Evolutionary conservation across 306 rosid genomes (phyloP), one percentile per base, ranked within the genome.

Genomic region (Rubus idaeus): DNA sequence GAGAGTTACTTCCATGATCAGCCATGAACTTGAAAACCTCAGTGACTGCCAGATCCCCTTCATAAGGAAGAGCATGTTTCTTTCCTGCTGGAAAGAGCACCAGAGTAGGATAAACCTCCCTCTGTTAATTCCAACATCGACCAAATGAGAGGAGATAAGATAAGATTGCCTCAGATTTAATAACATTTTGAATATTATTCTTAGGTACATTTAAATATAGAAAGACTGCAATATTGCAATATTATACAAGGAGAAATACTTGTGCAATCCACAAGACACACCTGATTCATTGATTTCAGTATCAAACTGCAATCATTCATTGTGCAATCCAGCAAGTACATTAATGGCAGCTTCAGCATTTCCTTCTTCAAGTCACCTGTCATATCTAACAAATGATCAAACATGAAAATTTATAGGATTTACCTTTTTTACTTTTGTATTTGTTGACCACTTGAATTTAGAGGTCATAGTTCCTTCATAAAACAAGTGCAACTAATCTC

Each of bases 311-410:
- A 95, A 78, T 92, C 97, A 50, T 95, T 95, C 82, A 83, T 70
- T 46, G 97, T 92, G 86, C 98, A 95, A 66, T 95, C 98, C 88
- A 95, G 80, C 71, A 89, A 82, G 89, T 95, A 92, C 83, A 95
- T 79, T 67, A 73, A 55, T 8, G 98, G 97, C 83, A 95, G 85
- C 82, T 87, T 89, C 81, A 77, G 80, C 30, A 75, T 57, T 41
- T 26, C 77, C 57, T 85, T 86, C 76, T 78, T 79, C 84, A 73
- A 77, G 72, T 49, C 77, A 69, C 86, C 97, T 90, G 94, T 83
- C 73, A 90, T 66, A 82, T 67, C 30, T 70, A 79, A 12, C 42
- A 70, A 66, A 60, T 53, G 16, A 69, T 80, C 71, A 81, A 75
- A 77, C 58, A 44, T 30, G 68, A 58, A 21, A 23, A 44, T 47